phyloP scores from a whole-genome alignment of 352 stramenopile genomes.

The Globisporangium cylindrosporum region DNA sequence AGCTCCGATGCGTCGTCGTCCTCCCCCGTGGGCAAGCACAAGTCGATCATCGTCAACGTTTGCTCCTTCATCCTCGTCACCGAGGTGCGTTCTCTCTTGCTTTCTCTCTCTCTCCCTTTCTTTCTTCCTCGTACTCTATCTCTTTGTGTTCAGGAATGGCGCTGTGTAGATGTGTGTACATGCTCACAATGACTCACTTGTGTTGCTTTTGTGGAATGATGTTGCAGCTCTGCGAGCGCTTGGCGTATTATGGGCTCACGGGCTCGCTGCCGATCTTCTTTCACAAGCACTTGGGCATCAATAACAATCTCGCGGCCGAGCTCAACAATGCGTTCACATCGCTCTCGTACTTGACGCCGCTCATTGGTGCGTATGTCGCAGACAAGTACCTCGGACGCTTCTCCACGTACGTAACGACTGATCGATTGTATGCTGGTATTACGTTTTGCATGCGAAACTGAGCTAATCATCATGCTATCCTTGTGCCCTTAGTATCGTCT shows the following conservation, averaged over 20 bases:
- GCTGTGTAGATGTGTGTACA: not conserved
- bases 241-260: conserved; percentile 82
- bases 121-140: not conserved
- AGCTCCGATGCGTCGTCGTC: not conserved
- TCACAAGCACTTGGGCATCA: conserved; percentile 78
- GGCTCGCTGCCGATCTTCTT: conserved; percentile 87
- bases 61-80: conserved; percentile 89
- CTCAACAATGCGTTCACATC: conserved; percentile 86
- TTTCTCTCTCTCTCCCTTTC: not conserved
- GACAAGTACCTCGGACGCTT: conserved; percentile 80
- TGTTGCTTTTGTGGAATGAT: not conserved
- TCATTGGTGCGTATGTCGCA: conserved; percentile 79
- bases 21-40: conserved; percentile 22
- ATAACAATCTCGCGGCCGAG: conserved; percentile 79
- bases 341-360: conserved; percentile 80
- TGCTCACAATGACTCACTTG: not conserved
- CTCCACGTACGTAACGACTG: conserved; percentile 39
- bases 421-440: not conserved
- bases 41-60: conserved; percentile 82
- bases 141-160: not conserved
- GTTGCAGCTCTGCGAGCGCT: conserved; percentile 69
- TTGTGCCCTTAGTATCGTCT: conserved; percentile 41
- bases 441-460: not conserved
- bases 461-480: not conserved
- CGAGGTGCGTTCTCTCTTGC: conserved; percentile 31